Conservation (phyloP, 1,284 basidiomycete genomes). For the Neonothopanus nambi region DNA sequence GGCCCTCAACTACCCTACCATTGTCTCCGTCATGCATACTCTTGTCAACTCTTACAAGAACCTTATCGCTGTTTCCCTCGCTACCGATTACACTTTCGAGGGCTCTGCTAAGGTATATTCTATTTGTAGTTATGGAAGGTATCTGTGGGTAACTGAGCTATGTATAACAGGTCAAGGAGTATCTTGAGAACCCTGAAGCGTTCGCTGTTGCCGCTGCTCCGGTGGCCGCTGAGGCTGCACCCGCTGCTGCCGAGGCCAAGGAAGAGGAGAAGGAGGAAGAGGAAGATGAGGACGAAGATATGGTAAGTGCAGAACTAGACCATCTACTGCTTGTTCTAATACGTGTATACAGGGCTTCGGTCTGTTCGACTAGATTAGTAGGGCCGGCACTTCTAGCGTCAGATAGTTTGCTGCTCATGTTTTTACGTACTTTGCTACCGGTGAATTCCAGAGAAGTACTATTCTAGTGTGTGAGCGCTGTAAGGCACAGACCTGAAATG, state of each 20-base stretch:
- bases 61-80: conserved; percentile 86
- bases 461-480: too few relatives aligned
- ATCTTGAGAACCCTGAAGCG: conserved; percentile 95
- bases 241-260: conserved; percentile 47
- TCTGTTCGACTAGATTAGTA: conserved; percentile 74
- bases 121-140: conserved; percentile 22
- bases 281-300: conserved; percentile 79
- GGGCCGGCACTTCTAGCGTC: background rate
- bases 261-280: conserved; percentile 76
- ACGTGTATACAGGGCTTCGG: conserved; percentile 63
- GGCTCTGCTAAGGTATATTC: conserved; percentile 84
- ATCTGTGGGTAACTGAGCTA: conserved; percentile 19
- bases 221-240: conserved; percentile 52
- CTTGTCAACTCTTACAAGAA: conserved; percentile 99
- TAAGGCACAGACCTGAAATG: background rate
- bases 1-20: conserved; percentile 94
- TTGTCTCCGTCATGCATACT: conserved; percentile 92
- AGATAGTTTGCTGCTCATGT: background rate
- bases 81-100: conserved; percentile 95
- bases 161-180: conserved; percentile 81
- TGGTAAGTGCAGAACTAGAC: conserved; percentile 46
- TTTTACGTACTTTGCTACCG: too few relatives aligned
- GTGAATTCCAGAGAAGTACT: too few relatives aligned
- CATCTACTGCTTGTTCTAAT: background rate
- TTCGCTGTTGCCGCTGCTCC: conserved; percentile 82